These are phyloP conservation scores for Fomitopsis schrenkii DNA, from an alignment of 1,284 basidiomycete genomes.

Conservation along the genomic window DNA sequence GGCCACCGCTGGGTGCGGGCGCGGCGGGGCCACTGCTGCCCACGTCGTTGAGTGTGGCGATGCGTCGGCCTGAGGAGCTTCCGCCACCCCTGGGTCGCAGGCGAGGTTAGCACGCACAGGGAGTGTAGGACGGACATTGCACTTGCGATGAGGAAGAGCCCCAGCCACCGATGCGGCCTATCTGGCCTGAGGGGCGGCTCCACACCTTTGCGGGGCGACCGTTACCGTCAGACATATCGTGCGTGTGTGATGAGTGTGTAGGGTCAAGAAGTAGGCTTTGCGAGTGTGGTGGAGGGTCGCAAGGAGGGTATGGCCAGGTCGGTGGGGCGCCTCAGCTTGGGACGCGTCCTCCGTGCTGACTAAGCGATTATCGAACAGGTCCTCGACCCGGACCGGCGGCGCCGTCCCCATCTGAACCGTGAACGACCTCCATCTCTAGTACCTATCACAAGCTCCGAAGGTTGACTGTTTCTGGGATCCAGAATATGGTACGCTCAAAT, in stretches of 20 bases:
- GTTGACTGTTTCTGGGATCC: no score
- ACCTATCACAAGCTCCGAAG: no score
- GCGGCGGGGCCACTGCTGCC: conserved; percentile 10
- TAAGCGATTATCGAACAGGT: background rate
- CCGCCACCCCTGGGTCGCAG: background rate
- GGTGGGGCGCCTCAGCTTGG: background rate
- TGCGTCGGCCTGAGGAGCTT: conserved; percentile 13
- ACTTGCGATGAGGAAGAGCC: conserved; percentile 16
- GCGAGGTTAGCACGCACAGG: background rate
- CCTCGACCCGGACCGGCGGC: no score
- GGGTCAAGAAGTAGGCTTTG: background rate
- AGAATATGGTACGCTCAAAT: no score
- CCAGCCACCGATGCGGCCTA: conserved; percentile 26
- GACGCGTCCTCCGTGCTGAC: background rate
- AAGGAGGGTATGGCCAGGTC: background rate
- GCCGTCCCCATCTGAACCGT: no score
- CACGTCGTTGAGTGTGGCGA: conserved; percentile 23
- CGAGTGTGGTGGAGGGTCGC: background rate
- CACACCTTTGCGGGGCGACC: conserved; percentile 30
- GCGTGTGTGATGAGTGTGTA: background rate
- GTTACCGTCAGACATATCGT: conserved; percentile 16
- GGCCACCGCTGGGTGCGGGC: conserved; percentile 12
- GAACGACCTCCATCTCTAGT: no score
- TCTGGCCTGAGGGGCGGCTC: conserved; percentile 34
- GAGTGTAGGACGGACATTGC: conserved; percentile 9